phyloP scores from a whole-genome alignment of 2,329 filamentous ascomycete genomes.

The Stemphylium beticola region DNA sequence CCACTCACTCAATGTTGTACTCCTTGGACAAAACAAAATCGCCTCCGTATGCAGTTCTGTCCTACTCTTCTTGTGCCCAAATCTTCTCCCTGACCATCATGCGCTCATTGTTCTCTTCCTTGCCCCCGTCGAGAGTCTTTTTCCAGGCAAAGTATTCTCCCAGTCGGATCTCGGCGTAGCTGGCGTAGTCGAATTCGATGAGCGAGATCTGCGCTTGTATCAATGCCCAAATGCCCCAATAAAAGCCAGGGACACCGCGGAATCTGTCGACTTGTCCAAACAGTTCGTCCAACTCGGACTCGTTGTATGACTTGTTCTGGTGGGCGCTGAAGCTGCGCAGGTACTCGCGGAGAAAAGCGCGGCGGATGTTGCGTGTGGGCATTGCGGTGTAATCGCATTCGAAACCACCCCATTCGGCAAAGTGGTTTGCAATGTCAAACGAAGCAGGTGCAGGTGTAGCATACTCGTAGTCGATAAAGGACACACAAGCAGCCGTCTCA shows the following conservation, averaged over 20 bases:
- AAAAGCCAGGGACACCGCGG: slow-evolving; percentile 87
- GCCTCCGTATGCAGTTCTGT: neutral
- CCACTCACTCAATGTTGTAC: neutral
- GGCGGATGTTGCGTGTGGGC: slow-evolving; percentile 77
- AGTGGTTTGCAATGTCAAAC: slow-evolving; percentile 97
- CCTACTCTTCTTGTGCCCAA: slow-evolving; percentile 69
- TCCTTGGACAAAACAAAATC: neutral
- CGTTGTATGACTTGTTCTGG: slow-evolving; percentile 45
- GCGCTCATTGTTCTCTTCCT: slow-evolving; percentile 62
- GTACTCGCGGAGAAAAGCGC: slow-evolving; percentile 84
- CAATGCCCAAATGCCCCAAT: slow-evolving; percentile 91
- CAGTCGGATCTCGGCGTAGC: slow-evolving; percentile 83
- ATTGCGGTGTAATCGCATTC: slow-evolving; percentile 88
- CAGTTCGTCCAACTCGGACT: slow-evolving; percentile 71
- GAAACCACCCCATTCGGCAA: slow-evolving; percentile 97
- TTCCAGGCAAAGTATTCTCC: slow-evolving; percentile 96
- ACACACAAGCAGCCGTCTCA: slow-evolving; percentile 40
- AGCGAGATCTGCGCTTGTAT: slow-evolving; percentile 94
- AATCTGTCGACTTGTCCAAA: slow-evolving; percentile 84
- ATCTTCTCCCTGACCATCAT: slow-evolving; percentile 74
- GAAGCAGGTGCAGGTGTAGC: slow-evolving; percentile 91
- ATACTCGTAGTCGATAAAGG: slow-evolving; percentile 98
- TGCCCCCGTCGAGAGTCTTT: slow-evolving; percentile 70
- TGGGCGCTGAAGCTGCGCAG: slow-evolving; percentile 70
- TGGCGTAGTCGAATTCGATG: slow-evolving; percentile 96